phyloP scores from a whole-genome alignment of 345 rosid species.

The Arabis alpina region DNA sequence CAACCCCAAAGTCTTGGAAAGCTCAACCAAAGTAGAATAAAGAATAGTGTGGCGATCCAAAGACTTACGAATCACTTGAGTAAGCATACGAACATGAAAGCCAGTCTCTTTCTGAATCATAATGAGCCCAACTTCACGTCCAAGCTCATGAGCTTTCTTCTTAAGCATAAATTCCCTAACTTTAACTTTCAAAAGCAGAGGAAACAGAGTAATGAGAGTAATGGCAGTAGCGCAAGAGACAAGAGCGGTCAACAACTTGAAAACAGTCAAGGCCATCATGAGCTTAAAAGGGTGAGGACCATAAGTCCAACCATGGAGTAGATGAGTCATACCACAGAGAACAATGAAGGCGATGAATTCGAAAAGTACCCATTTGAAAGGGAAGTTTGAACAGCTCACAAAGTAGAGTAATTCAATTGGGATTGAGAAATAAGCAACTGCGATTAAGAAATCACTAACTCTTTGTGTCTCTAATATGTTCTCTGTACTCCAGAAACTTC shows the following conservation, averaged over 20 bases:
- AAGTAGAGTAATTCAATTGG: constrained; percentile 94
- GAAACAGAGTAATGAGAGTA: constrained; percentile 85
- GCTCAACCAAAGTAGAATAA: constrained; percentile 87
- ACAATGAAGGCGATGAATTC: constrained; percentile 97
- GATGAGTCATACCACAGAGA: constrained; percentile 95
- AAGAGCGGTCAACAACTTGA: constrained; percentile 90
- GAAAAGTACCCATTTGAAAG: constrained; percentile 96
- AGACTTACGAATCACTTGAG: constrained; percentile 90
- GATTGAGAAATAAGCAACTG: constrained; percentile 93
- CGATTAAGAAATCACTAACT: constrained; percentile 92
- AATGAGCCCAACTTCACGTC: constrained; percentile 88
- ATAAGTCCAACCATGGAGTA: constrained; percentile 93
- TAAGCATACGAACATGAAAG: constrained; percentile 90
- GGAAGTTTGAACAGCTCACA: constrained; percentile 89
- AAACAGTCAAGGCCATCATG: constrained; percentile 86
- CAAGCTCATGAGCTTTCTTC: constrained; percentile 90
- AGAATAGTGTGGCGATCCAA: constrained; percentile 86
- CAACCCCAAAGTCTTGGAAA: constrained; percentile 80
- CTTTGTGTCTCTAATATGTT: constrained; percentile 78
- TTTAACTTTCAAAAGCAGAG: constrained; percentile 90
- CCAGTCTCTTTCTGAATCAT: constrained; percentile 88
- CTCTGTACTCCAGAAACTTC: constrained; percentile 75
- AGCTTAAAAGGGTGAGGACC: constrained; percentile 81
- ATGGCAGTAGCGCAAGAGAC: constrained; percentile 97
- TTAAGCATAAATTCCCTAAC: constrained; percentile 91